Percentiles rank a stretch among this genome's conserved stretches.
Conservation (phyloP, 1,284 basidiomycete genomes). For the Sphagnurus paluster region DNA sequence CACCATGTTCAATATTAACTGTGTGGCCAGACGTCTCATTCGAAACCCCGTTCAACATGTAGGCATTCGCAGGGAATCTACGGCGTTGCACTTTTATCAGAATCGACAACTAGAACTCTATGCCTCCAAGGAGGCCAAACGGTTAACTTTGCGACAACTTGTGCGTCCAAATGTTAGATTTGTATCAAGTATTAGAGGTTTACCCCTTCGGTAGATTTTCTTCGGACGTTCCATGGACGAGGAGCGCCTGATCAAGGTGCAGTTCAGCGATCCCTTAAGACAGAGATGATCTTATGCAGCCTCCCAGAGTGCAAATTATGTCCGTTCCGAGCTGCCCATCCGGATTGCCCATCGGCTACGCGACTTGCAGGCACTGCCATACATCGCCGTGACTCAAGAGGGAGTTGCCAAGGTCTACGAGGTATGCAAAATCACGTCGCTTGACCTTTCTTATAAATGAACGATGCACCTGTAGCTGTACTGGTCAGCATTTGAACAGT, state of each 20-base stretch:
- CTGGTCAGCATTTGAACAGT: conserved; percentile 84
- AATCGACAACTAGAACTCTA: conserved; percentile 83
- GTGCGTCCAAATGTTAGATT: conserved; percentile 41
- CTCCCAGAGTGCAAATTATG: conserved; percentile 81
- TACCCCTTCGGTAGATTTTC: conserved; percentile 60
- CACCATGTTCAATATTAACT: conserved; percentile 15
- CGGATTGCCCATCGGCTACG: conserved; percentile 87
- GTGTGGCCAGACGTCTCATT: conserved; percentile 8
- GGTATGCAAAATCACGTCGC: conserved; percentile 41
- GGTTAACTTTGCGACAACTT: conserved; percentile 79
- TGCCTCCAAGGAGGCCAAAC: conserved; percentile 73
- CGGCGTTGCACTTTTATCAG: conserved; percentile 77
- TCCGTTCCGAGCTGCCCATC: conserved; percentile 85
- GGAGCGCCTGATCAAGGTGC: conserved; percentile 71
- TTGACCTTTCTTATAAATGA: neutral
- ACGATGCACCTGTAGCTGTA: conserved; percentile 53
- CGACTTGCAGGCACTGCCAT: conserved; percentile 86
- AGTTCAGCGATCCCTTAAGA: conserved; percentile 14
- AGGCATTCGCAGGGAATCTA: conserved; percentile 35
- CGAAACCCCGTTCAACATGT: conserved; percentile 2
- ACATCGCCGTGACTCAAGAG: conserved; percentile 87
- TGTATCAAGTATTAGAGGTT: conserved; percentile 4
- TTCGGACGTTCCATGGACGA: conserved; percentile 78
- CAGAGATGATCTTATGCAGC: conserved; percentile 5
- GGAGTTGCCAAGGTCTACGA: conserved; percentile 85